Conservation (phyloP, 2,329 filamentous ascomycete genomes). For the Fusarium clavum region DNA sequence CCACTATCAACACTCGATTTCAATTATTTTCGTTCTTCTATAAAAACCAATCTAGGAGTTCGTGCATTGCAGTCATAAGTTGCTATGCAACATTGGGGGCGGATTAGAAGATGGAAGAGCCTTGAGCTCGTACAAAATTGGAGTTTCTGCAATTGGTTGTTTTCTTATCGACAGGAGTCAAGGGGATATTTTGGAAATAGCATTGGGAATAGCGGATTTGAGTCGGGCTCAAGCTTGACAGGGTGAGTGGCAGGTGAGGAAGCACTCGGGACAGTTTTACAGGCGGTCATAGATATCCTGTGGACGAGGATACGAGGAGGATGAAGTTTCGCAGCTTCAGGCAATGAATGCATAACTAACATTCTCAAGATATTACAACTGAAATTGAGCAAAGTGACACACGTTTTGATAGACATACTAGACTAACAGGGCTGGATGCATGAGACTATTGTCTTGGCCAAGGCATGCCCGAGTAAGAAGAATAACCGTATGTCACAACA, state of each 20-base stretch:
- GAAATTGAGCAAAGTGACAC: background rate
- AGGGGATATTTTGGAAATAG: conserved; percentile 5
- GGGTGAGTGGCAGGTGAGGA: background rate
- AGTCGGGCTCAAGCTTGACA: background rate
- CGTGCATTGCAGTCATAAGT: conserved; percentile 12
- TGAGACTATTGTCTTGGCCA: background rate
- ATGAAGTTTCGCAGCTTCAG: conserved; percentile 38
- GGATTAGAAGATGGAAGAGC: conserved; percentile 5
- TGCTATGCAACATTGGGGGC: background rate
- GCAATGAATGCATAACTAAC: conserved; percentile 23
- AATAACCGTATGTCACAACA: background rate
- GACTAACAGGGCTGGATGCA: background rate
- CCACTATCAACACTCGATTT: conserved; percentile 18
- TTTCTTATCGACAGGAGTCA: conserved; percentile 18
- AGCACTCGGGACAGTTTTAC: conserved; percentile 15
- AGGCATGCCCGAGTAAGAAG: background rate
- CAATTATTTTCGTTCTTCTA: conserved; percentile 10
- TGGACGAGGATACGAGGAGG: conserved; percentile 27
- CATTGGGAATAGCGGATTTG: conserved; percentile 9
- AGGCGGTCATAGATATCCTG: conserved; percentile 36
- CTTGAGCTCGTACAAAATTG: conserved; percentile 7
- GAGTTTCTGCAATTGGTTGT: conserved; percentile 24
- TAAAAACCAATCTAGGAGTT: conserved; percentile 5
- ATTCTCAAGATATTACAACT: conserved; percentile 3
- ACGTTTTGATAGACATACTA: background rate